Evolutionary conservation across 164 flowering plant species (phyloP).

Genomic region (Piper betle): DNA sequence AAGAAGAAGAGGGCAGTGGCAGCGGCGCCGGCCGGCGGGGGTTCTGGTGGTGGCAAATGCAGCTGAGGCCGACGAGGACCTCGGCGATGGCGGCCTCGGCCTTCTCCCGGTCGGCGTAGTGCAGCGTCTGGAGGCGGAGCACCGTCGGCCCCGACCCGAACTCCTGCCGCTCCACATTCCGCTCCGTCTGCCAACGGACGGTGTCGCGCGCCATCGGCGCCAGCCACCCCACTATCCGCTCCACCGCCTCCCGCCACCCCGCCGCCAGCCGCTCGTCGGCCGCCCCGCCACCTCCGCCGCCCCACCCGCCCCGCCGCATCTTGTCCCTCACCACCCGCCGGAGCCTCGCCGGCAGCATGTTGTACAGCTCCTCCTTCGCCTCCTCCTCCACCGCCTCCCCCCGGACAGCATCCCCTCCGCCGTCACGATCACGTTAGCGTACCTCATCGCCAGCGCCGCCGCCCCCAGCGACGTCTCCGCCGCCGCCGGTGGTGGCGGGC

Average conservation of each 20-base stretch:
- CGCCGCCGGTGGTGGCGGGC: background rate
- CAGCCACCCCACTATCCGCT: slow-evolving; percentile 51
- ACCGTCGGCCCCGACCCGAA: slow-evolving; percentile 38
- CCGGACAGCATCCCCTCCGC: slow-evolving; percentile 27
- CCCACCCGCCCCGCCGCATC: slow-evolving; percentile 19
- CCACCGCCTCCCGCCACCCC: slow-evolving; percentile 50
- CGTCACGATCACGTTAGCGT: slow-evolving; percentile 49
- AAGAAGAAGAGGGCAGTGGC: background rate
- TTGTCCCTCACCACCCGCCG: slow-evolving; percentile 28
- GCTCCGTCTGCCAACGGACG: slow-evolving; percentile 53
- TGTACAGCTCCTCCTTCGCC: slow-evolving; percentile 30
- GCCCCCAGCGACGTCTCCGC: slow-evolving; percentile 56
- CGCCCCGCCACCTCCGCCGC: slow-evolving; percentile 3
- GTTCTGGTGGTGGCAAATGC: slow-evolving; percentile 29
- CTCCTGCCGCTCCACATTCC: slow-evolving; percentile 44
- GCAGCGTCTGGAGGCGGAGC: slow-evolving; percentile 60
- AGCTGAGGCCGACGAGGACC: slow-evolving; percentile 68
- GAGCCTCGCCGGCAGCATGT: slow-evolving; percentile 47
- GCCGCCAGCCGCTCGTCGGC: slow-evolving; percentile 24
- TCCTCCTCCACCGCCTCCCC: slow-evolving; percentile 18
- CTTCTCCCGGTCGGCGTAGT: slow-evolving; percentile 63
- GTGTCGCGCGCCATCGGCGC: slow-evolving; percentile 65
- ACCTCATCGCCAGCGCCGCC: slow-evolving; percentile 45
- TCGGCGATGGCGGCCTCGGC: slow-evolving; percentile 71
- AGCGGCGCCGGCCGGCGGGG: background rate